Conservation (phyloP, 2,329 filamentous ascomycete species). For the Xylariomycetidae sp. region DNA sequence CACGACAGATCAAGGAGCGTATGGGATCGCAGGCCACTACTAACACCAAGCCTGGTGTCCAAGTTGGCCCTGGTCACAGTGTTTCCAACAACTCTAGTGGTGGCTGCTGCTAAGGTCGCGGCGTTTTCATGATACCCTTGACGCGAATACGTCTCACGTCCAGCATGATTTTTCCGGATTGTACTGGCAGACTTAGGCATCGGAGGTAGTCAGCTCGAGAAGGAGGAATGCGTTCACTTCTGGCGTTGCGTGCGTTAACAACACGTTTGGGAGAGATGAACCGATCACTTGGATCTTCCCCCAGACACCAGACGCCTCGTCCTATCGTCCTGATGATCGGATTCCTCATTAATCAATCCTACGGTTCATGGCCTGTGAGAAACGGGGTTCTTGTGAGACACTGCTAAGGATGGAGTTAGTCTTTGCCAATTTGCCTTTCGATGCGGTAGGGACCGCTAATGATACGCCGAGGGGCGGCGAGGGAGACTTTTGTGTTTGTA, state of each 20-base stretch:
- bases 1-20: constrained; percentile 98
- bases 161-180: constrained; percentile 21
- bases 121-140: constrained; percentile 28
- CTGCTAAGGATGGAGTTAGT: too few species aligned
- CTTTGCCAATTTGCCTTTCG: too few species aligned
- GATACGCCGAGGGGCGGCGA: too few species aligned
- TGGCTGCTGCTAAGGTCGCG: constrained; percentile 94
- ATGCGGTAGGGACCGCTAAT: too few species aligned
- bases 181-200: constrained; percentile 22
- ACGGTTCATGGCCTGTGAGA: too few species aligned
- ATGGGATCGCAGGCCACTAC: constrained; percentile 95
- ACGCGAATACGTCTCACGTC: constrained; percentile 15
- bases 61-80: constrained; percentile 90
- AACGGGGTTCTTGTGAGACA: too few species aligned
- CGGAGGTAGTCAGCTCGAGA: constrained; percentile 21
- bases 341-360: too few species aligned
- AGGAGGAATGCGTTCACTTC: constrained; percentile 20
- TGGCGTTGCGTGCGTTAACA: too few species aligned
- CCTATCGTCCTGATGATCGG: too few species aligned
- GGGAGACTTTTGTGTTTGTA: too few species aligned
- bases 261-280: constrained; percentile 26
- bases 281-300: constrained; percentile 24
- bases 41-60: constrained; percentile 98
- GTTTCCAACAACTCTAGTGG: constrained; percentile 82
- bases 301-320: too few species aligned